Conservation (phyloP, 495 filamentous ascomycete genomes). For the Podospora appendiculata region DNA sequence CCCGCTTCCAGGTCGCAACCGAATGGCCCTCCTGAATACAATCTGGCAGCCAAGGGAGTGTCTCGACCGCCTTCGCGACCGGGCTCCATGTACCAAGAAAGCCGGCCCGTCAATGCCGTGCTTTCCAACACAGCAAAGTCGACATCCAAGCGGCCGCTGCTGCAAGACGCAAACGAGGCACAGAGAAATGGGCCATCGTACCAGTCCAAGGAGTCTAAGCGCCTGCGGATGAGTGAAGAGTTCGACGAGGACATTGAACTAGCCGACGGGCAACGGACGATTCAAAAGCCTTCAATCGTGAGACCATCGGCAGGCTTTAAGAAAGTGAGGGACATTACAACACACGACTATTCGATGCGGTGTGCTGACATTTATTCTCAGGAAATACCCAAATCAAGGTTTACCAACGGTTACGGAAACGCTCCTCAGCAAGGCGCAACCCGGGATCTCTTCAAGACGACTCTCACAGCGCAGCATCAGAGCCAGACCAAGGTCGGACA, state of each 20-base stretch:
- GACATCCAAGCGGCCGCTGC: slow-evolving; percentile 39
- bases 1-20: slow-evolving; percentile 42
- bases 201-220: slow-evolving; percentile 48
- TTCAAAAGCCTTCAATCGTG: slow-evolving; percentile 69
- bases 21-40: slow-evolving; percentile 38
- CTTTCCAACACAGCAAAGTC: slow-evolving; percentile 36
- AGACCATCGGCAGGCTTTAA: slow-evolving; percentile 68
- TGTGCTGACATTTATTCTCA: slow-evolving; percentile 25
- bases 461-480: slow-evolving; percentile 43
- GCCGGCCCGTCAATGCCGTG: slow-evolving; percentile 34
- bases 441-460: slow-evolving; percentile 38
- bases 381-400: slow-evolving; percentile 56
- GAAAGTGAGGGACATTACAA: slow-evolving; percentile 46
- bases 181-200: slow-evolving; percentile 35
- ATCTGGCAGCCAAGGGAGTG: slow-evolving; percentile 18
- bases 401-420: slow-evolving; percentile 54
- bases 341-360: not conserved
- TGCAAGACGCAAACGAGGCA: slow-evolving; percentile 35
- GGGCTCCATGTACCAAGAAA: slow-evolving; percentile 33
- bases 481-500: slow-evolving; percentile 51
- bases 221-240: slow-evolving; percentile 50
- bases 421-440: slow-evolving; percentile 38
- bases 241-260: slow-evolving; percentile 38
- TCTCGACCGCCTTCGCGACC: slow-evolving; percentile 35
- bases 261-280: slow-evolving; percentile 35